phyloP scores from a whole-genome alignment of 2,329 filamentous ascomycete genomes.

The Fusarium devonianum region DNA sequence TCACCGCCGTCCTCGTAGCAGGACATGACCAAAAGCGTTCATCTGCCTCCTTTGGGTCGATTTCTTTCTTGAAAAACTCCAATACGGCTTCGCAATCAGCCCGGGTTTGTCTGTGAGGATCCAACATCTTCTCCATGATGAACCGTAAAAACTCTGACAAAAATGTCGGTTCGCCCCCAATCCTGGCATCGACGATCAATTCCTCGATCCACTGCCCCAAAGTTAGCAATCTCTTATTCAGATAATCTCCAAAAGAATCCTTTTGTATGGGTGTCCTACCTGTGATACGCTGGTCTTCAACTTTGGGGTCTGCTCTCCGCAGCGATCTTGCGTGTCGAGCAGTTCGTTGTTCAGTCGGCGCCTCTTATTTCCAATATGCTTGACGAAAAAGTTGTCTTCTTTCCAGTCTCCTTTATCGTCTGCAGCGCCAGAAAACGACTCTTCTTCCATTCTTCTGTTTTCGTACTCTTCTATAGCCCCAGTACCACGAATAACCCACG shows the following conservation, averaged over 20 bases:
- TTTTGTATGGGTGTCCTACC: no score
- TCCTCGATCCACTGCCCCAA: not conserved
- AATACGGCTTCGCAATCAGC: not conserved
- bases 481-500: constrained; percentile 10
- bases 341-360: no score
- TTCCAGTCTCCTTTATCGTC: no score
- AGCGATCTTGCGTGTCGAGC: no score
- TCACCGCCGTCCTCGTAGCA: no score
- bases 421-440: no score
- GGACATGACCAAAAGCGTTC: not conserved
- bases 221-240: not conserved
- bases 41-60: not conserved
- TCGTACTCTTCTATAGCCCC: constrained; percentile 2
- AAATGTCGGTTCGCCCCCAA: not conserved
- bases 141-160: not conserved
- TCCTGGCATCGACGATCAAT: not conserved
- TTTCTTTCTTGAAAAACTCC: not conserved
- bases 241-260: not conserved
- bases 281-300: not conserved
- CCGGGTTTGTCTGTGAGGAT: not conserved
- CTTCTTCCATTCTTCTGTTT: not conserved
- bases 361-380: not conserved
- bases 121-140: not conserved
- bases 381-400: not conserved
- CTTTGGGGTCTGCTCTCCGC: no score